A percentile compares a stretch with the other conserved stretches of the same genome.
Conservation (phyloP, 371 early-diverging fungal genomes). For the Entomophthora muscae region DNA sequence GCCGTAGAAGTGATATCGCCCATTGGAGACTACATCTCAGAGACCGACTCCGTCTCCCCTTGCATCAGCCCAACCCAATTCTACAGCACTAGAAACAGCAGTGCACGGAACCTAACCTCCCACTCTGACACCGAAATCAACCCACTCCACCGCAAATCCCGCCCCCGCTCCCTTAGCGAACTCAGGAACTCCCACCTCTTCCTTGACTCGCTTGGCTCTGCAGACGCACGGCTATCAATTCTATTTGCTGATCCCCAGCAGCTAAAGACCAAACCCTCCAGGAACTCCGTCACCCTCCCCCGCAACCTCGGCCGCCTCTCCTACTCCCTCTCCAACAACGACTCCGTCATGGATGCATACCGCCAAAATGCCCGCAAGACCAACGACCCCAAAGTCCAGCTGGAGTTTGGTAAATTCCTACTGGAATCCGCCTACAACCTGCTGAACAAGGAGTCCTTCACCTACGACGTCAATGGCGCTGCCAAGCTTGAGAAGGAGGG, state of each 20-base stretch:
- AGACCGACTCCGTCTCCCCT: no score
- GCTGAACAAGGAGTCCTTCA: not conserved
- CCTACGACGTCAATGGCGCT: not conserved
- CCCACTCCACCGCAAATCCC: constrained; percentile 2
- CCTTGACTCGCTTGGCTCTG: constrained; percentile 2
- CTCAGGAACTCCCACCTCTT: constrained; percentile 2
- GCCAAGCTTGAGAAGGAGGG: constrained; percentile 5
- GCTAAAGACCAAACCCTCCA: not conserved
- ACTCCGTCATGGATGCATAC: constrained; percentile 17
- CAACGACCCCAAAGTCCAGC: constrained; percentile 7
- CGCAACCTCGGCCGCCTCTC: not conserved
- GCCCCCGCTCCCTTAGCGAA: constrained; percentile 2
- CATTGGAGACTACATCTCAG: no score
- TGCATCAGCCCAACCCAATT: no score
- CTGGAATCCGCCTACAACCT: not conserved
- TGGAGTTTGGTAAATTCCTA: constrained; percentile 8
- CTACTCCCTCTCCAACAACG: not conserved
- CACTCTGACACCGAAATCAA: not conserved
- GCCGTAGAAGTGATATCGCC: no score
- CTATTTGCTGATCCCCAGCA: not conserved
- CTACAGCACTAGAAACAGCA: no score
- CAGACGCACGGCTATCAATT: constrained; percentile 3
- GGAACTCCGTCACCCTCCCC: not conserved
- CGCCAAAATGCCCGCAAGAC: constrained; percentile 32
- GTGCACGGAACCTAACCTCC: no score